Conservation (phyloP, 441 rosid species). For the Mallotus japonicus region DNA sequence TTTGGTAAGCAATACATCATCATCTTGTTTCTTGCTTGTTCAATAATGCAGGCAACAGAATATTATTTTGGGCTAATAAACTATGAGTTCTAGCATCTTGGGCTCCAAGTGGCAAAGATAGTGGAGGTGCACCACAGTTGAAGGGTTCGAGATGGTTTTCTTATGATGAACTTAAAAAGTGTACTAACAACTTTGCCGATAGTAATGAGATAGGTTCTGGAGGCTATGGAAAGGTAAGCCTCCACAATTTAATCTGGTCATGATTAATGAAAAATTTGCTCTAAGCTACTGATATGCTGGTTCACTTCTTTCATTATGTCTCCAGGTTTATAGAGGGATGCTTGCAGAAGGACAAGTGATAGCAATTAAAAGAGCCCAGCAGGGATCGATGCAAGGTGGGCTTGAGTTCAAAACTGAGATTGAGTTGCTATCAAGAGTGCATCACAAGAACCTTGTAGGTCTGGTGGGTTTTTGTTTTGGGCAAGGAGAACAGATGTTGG, state of each 20-base stretch:
- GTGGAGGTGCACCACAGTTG: constrained; percentile 87
- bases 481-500: constrained; percentile 94
- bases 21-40: neutral
- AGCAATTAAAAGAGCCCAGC: constrained; percentile 94
- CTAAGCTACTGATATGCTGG: neutral
- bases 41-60: neutral
- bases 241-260: neutral
- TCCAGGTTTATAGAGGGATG: constrained; percentile 85
- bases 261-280: neutral
- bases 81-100: constrained; percentile 64
- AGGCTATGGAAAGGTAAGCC: constrained; percentile 84
- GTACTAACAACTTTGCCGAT: constrained; percentile 68
- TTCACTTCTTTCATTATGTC: neutral
- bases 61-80: neutral
- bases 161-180: constrained; percentile 80
- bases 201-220: constrained; percentile 87
- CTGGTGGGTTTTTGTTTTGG: constrained; percentile 95
- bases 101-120: constrained; percentile 83
- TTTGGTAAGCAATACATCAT: constrained; percentile 51
- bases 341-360: constrained; percentile 70
- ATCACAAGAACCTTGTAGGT: constrained; percentile 91
- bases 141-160: constrained; percentile 98
- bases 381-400: constrained; percentile 94
- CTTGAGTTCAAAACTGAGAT: constrained; percentile 95
- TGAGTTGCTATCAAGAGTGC: constrained; percentile 94